Evolutionary conservation across 306 rosid species (phyloP).

Genomic region (Acacia acuminata): DNA sequence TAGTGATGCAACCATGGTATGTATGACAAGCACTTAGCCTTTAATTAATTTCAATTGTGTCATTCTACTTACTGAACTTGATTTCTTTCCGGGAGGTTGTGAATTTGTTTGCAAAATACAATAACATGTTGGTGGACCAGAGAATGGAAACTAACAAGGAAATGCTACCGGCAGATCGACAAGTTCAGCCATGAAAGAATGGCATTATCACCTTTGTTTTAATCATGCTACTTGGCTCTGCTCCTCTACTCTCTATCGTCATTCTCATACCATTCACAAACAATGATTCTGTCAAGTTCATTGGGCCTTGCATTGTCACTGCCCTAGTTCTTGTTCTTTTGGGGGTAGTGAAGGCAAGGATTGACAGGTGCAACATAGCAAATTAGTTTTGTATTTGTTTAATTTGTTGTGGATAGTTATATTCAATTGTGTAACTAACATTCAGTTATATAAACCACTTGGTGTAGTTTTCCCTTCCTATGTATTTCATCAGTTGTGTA

Average conservation of each 20-base stretch:
- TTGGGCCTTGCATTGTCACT: conserved; percentile 55
- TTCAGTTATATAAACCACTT: too few species aligned
- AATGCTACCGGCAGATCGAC: conserved; percentile 43
- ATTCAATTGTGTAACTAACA: too few species aligned
- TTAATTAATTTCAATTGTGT: neutral
- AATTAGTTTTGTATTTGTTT: too few species aligned
- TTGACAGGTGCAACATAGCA: too few species aligned
- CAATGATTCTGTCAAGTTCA: conserved; percentile 44
- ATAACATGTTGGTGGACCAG: conserved; percentile 56
- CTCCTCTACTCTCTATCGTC: conserved; percentile 59
- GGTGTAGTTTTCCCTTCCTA: too few species aligned
- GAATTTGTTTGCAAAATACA: conserved; percentile 60
- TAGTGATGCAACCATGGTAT: too few species aligned
- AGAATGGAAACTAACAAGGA: conserved; percentile 53
- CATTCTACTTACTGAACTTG: neutral
- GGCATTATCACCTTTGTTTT: conserved; percentile 54
- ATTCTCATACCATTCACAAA: conserved; percentile 61
- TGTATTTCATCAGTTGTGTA: too few species aligned
- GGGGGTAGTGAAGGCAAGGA: conserved; percentile 61
- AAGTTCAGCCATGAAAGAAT: conserved; percentile 65
- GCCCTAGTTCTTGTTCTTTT: conserved; percentile 53
- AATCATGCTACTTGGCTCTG: conserved; percentile 53
- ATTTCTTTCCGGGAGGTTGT: conserved; percentile 51
- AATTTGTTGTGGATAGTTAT: too few species aligned
- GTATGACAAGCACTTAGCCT: neutral